Percentiles rank a stretch among this genome's conserved stretches.
These are phyloP conservation scores for Escallonia herrerae DNA, from an alignment of 129 eudicot genomes.

Conservation along the genomic window DNA sequence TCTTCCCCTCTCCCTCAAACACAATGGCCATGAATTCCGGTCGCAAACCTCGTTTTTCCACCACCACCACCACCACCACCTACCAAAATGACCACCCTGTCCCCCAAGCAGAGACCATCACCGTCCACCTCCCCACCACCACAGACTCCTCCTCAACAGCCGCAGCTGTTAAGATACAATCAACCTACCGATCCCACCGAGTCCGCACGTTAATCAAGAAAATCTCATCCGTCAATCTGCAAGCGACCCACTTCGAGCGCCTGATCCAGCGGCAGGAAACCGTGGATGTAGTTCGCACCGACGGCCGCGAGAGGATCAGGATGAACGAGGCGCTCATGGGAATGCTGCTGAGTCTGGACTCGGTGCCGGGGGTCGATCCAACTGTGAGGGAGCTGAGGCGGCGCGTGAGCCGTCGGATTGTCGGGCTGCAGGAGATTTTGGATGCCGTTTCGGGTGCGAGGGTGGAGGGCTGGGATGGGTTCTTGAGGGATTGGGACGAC, in stretches of 20 bases:
- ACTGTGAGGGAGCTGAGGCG: constrained; percentile 70
- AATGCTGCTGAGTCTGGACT: constrained; percentile 48
- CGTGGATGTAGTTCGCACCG: constrained; percentile 56
- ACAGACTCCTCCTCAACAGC: neutral
- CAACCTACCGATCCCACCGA: constrained; percentile 57
- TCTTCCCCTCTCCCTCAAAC: neutral
- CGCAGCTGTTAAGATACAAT: constrained; percentile 76
- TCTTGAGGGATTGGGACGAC: constrained; percentile 65
- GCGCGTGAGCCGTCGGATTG: constrained; percentile 75
- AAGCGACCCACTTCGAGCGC: constrained; percentile 47
- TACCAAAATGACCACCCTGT: constrained; percentile 22
- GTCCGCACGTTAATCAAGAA: constrained; percentile 45
- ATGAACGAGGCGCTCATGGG: constrained; percentile 73
- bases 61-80: constrained; percentile 28
- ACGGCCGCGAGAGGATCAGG: constrained; percentile 38
- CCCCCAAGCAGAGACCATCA: constrained; percentile 17
- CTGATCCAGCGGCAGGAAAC: constrained; percentile 84
- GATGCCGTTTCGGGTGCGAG: constrained; percentile 51
- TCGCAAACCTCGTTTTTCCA: constrained; percentile 15
- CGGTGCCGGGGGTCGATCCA: constrained; percentile 72
- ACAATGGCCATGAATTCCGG: constrained; percentile 16
- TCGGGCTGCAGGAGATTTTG: constrained; percentile 80
- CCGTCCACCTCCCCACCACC: constrained; percentile 17
- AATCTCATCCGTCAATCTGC: constrained; percentile 46
- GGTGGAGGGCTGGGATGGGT: constrained; percentile 49